phyloP scores from a whole-genome alignment of 202 grass and related monocot genomes.

The Musa balbisiana region DNA sequence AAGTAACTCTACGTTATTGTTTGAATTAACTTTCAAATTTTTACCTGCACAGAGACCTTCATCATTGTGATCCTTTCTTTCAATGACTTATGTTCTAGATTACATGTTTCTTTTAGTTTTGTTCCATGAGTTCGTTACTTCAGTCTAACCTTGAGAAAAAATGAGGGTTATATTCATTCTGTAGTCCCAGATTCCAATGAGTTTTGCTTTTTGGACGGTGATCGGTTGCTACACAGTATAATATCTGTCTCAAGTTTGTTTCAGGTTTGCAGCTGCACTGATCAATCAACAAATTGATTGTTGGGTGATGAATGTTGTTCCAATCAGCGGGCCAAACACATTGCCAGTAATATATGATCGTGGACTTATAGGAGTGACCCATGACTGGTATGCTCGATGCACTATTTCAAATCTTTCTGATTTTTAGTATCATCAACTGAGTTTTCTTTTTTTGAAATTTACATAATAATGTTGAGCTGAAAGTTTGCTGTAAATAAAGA shows the following conservation, averaged over 20 bases:
- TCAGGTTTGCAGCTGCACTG: constrained; percentile 45
- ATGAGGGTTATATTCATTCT: too few relatives aligned
- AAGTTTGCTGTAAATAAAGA: neutral
- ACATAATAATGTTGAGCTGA: neutral
- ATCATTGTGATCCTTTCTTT: neutral
- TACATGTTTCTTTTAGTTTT: too few relatives aligned
- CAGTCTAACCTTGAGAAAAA: too few relatives aligned
- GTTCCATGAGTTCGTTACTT: too few relatives aligned
- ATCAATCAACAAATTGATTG: constrained; percentile 33
- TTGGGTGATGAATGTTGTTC: constrained; percentile 54
- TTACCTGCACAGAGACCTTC: neutral
- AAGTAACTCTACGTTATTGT: neutral
- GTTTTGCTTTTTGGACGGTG: neutral
- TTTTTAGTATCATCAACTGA: neutral
- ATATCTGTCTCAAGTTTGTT: neutral
- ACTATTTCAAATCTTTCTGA: neutral
- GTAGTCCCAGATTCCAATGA: neutral
- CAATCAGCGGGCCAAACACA: constrained; percentile 36
- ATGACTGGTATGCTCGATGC: constrained; percentile 37
- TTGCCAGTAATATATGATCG: constrained; percentile 49
- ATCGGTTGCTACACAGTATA: neutral
- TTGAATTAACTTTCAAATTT: neutral
- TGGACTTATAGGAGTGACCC: constrained; percentile 39
- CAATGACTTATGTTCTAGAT: too few relatives aligned
- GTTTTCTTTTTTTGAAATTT: neutral